These are phyloP conservation scores for Diutina pseudorugosa DNA, from an alignment of 1,139 yeast genomes.

Conservation along the genomic window DNA sequence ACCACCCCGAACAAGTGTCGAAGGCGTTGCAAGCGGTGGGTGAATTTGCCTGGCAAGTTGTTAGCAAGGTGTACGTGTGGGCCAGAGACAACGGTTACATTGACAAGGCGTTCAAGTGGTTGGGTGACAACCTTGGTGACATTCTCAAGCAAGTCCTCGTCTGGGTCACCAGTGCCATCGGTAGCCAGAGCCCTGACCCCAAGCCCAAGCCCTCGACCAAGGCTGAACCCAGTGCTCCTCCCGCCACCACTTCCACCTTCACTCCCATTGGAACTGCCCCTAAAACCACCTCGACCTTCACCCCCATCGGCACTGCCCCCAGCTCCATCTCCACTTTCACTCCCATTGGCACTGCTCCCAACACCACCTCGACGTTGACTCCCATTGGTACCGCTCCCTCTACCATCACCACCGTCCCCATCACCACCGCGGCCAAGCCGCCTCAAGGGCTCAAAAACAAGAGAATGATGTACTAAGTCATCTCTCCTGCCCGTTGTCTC, in stretches of 20 bases:
- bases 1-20: background rate
- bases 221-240: background rate
- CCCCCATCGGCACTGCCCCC: background rate
- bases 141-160: background rate
- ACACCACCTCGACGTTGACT: background rate
- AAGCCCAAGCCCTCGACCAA: background rate
- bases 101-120: background rate
- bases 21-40: too few relatives aligned
- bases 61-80: background rate
- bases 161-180: background rate
- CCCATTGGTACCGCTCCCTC: background rate
- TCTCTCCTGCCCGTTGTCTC: background rate
- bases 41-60: background rate
- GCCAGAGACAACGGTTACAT: background rate
- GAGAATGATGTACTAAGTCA: conserved; percentile 1
- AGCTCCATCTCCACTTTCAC: background rate
- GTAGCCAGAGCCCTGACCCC: background rate
- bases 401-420: background rate
- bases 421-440: background rate
- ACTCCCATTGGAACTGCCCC: background rate
- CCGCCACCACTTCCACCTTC: background rate
- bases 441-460: background rate
- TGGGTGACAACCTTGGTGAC: background rate
- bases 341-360: background rate
- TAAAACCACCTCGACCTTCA: background rate